These are phyloP conservation scores for Hondaea fermentalgiana DNA, from an alignment of 108 stramenopile species.

Conservation along the genomic window DNA sequence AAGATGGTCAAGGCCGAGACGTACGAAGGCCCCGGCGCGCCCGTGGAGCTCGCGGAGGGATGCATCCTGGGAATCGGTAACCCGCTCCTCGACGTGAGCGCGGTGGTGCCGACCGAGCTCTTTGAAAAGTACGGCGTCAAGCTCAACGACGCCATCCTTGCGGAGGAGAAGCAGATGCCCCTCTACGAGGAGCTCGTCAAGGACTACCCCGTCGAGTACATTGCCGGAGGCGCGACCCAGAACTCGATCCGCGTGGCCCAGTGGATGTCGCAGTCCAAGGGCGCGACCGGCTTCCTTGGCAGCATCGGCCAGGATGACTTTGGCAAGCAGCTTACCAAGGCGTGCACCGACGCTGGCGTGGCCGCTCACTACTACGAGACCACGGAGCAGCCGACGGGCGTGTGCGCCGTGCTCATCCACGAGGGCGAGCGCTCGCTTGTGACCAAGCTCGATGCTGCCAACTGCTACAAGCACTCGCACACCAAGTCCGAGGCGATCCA, in stretches of 20 bases:
- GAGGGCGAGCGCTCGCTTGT: conserved; percentile 84
- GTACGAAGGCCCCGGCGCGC: background rate
- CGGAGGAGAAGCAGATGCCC: conserved; percentile 90
- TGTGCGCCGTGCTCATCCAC: conserved; percentile 93
- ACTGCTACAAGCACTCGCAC: conserved; percentile 78
- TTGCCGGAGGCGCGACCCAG: conserved; percentile 98
- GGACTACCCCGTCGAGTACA: conserved; percentile 74
- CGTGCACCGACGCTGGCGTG: conserved; percentile 86
- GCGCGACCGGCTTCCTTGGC: conserved; percentile 75
- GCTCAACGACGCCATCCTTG: conserved; percentile 86
- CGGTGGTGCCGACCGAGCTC: conserved; percentile 75
- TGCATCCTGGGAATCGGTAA: conserved; percentile 92
- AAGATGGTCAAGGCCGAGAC: background rate
- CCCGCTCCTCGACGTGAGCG: conserved; percentile 95
- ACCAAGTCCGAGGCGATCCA: conserved; percentile 79
- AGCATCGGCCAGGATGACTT: conserved; percentile 74
- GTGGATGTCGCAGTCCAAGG: conserved; percentile 80
- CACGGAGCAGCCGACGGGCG: conserved; percentile 81
- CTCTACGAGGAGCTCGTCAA: conserved; percentile 79
- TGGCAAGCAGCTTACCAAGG: conserved; percentile 65
- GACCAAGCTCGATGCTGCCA: conserved; percentile 94
- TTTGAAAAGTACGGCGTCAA: conserved; percentile 91
- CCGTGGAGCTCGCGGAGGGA: conserved; percentile 6
- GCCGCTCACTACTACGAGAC: conserved; percentile 91
- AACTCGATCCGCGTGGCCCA: conserved; percentile 98